These are phyloP conservation scores for Tremellales sp. DNA, from an alignment of 1,284 basidiomycete species.

Conservation along the genomic window DNA sequence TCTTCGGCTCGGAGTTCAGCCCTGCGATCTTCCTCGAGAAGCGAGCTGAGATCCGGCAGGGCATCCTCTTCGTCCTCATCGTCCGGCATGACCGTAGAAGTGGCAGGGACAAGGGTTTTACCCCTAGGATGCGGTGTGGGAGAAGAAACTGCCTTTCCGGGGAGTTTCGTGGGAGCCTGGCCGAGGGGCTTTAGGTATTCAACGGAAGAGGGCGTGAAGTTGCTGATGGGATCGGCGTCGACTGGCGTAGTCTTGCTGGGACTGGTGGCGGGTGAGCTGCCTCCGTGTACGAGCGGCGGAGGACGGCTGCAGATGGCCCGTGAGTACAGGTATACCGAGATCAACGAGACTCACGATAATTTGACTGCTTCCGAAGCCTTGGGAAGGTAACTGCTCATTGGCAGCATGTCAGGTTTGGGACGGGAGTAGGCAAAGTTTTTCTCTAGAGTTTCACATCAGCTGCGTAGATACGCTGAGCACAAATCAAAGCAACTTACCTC, in stretches of 20 bases:
- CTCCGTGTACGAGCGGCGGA: conserved; percentile 9
- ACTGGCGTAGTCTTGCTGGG: conserved; percentile 16
- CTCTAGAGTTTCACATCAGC: too few relatives aligned
- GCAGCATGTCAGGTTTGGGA: too few relatives aligned
- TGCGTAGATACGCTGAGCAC: not conserved
- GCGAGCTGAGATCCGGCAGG: conserved; percentile 5
- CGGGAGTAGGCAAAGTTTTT: too few relatives aligned
- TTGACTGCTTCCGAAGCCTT: too few relatives aligned
- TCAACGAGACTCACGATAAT: not conserved
- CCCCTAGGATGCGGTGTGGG: conserved; percentile 11
- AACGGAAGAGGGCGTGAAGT: conserved; percentile 33
- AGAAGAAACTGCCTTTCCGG: conserved; percentile 4
- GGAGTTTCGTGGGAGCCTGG: too few relatives aligned
- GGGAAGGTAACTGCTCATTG: too few relatives aligned
- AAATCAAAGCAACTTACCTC: conserved; percentile 23
- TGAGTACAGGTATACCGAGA: not conserved
- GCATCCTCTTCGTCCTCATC: conserved; percentile 13
- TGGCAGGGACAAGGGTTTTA: conserved; percentile 6
- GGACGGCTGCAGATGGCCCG: too few relatives aligned
- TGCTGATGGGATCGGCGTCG: conserved; percentile 33
- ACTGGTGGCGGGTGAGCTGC: conserved; percentile 18
- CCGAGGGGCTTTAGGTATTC: too few relatives aligned
- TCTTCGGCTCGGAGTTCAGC: not conserved
- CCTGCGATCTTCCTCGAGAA: conserved; percentile 5
- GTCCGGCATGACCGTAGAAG: too few relatives aligned